Evolutionary conservation across 2,329 filamentous ascomycete genomes (phyloP), one percentile per base, ranked within the genome.

Genomic region (Phyllosticta citribraziliensis): DNA sequence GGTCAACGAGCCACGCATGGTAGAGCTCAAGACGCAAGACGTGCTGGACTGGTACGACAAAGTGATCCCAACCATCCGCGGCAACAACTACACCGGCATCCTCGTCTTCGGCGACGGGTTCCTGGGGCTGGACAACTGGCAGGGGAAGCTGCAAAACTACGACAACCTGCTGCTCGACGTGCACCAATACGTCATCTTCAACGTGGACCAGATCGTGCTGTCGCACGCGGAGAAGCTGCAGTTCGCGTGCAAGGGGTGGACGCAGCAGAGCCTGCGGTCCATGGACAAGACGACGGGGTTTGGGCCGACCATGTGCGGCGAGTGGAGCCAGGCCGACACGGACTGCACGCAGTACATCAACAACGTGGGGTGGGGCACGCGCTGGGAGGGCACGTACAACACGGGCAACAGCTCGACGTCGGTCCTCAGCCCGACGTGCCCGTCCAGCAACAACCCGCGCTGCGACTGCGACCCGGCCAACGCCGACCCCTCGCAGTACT

Each of bases 121-220:
- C 79, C 84, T 95, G 76, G 93, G 93, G 11, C 83, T 97, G 4
- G 81, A 82, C 66, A 93, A 95, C 70, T 99, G 94, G 94, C 86
- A 96, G 72, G 90, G 89, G 51, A 82, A 88, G 72, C 82, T 97
- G 66, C 83, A 88, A 66, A 80, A 82, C 22, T 82, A 88, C 70
- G 80, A 87, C 55, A 83, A 86, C 65, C 79, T 97, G 65, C 83
- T 96, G 19, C 84, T 99, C n/a, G 94, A 99, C 75, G 94, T 95
- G 47, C 94, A 99, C 76, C 93, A 97, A 74, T 99, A 99, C 74
- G 90, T 96, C 70, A 97, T 97, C 74, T 99, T 99, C 82, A 97
- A 99, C 80, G 84, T 84, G 50, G 86, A 88, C 66, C 90, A 96
- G 74, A 88, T 99, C 70, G 83, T 84, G 55, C 87, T 88, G 70